A percentile compares a stretch with the other conserved stretches of the same genome.
These are phyloP conservation scores for Penicillium bovifimosum DNA, from an alignment of 495 filamentous ascomycete genomes.

Conservation along the genomic window DNA sequence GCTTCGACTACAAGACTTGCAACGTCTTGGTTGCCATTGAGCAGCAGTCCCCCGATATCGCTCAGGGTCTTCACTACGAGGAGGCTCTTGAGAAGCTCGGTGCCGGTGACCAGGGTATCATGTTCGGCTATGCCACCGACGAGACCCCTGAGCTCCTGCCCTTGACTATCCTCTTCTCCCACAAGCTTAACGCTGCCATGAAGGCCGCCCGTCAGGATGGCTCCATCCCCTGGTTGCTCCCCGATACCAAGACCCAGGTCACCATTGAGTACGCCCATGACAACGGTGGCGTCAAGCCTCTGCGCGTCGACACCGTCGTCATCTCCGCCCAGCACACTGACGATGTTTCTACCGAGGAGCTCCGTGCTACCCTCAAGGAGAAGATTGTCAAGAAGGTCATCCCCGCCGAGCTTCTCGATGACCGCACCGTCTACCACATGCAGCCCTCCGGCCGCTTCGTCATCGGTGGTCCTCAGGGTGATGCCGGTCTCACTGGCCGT, in stretches of 20 bases:
- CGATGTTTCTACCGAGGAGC: constrained; percentile 83
- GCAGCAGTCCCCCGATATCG: constrained; percentile 98
- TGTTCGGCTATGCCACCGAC: constrained; percentile 99
- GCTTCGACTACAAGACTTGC: constrained; percentile 99
- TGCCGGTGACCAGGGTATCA: constrained; percentile 99
- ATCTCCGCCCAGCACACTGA: constrained; percentile 91
- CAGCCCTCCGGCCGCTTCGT: constrained; percentile 98
- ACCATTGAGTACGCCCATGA: constrained; percentile 98
- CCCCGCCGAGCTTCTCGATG: constrained; percentile 85
- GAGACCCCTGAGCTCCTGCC: constrained; percentile 97
- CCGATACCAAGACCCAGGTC: constrained; percentile 99
- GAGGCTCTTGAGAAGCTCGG: constrained; percentile 95
- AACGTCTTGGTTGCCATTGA: constrained; percentile 98
- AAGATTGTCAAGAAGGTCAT: constrained; percentile 96
- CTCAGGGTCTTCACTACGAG: constrained; percentile 95
- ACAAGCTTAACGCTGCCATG: constrained; percentile 95
- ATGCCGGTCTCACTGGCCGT: constrained; percentile 95
- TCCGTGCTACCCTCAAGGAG: constrained; percentile 92
- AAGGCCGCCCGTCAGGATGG: constrained; percentile 79
- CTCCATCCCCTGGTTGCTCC: constrained; percentile 85
- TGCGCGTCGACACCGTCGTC: constrained; percentile 92
- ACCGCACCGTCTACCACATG: constrained; percentile 90
- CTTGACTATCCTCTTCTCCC: constrained; percentile 84
- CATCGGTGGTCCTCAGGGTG: constrained; percentile 98
- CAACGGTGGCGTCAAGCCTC: constrained; percentile 84